These are phyloP conservation scores for Ogataea henricii DNA, from an alignment of 805 yeast genomes.

Conservation along the genomic window DNA sequence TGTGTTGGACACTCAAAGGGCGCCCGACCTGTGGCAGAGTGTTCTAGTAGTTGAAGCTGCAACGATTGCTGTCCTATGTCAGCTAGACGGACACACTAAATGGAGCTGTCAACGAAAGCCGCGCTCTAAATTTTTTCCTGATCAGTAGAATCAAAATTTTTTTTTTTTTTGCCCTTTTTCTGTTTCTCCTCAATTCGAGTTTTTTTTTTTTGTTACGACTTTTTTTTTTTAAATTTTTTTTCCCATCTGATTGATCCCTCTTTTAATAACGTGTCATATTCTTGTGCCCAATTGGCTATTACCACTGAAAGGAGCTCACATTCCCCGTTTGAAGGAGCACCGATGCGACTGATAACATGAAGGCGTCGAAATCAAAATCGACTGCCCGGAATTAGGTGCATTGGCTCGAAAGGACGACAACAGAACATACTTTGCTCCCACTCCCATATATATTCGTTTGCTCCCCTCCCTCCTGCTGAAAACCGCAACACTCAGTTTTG, in stretches of 20 bases:
- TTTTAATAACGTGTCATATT: not conserved
- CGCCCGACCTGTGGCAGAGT: not conserved
- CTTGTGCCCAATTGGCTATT: not conserved
- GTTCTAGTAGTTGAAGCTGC: too few species aligned
- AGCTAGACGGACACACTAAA: too few species aligned
- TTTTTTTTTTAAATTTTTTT: not conserved
- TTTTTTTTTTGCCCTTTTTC: not conserved
- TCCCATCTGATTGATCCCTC: not conserved
- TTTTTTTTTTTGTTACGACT: constrained; percentile 2
- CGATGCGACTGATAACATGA: constrained; percentile 1
- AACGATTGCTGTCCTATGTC: too few species aligned
- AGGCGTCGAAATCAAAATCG: not conserved
- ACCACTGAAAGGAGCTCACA: not conserved
- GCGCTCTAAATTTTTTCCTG: too few species aligned
- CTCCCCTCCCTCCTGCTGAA: not conserved
- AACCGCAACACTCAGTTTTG: too few species aligned
- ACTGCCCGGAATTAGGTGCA: not conserved
- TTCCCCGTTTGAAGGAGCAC: not conserved
- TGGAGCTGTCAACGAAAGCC: constrained; percentile 4
- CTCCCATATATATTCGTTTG: not conserved
- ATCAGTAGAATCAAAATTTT: too few species aligned
- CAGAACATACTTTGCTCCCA: not conserved
- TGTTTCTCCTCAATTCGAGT: not conserved
- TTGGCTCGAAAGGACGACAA: not conserved
- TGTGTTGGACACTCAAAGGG: not conserved